Conservation (phyloP, 2,329 filamentous ascomycete genomes). For the Fusarium sp. region DNA sequence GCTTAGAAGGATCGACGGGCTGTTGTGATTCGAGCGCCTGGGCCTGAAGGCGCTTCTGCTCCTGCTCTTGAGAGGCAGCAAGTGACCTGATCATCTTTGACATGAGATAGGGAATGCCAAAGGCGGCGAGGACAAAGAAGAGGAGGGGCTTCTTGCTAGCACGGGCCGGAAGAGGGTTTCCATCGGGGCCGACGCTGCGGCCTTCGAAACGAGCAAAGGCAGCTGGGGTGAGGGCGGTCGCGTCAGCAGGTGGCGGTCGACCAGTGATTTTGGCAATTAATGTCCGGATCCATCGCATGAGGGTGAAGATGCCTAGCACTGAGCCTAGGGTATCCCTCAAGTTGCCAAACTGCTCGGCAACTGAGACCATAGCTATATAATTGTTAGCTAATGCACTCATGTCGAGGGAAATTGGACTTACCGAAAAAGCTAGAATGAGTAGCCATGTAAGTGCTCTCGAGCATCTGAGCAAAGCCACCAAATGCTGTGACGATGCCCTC, state of each 20-base stretch:
- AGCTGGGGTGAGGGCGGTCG: constrained; percentile 84
- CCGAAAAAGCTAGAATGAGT: constrained; percentile 98
- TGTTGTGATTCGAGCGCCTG: constrained; percentile 61
- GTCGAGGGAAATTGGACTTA: constrained; percentile 55
- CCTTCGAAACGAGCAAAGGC: constrained; percentile 92
- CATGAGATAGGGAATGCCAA: constrained; percentile 96
- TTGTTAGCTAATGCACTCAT: constrained; percentile 11
- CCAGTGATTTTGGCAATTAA: constrained; percentile 92
- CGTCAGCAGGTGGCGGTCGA: constrained; percentile 86
- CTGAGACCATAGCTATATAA: constrained; percentile 87
- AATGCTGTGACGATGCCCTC: constrained; percentile 97
- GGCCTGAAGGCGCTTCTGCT: constrained; percentile 67
- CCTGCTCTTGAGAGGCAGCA: constrained; percentile 84
- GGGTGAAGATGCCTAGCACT: constrained; percentile 91
- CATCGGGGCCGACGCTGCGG: constrained; percentile 66
- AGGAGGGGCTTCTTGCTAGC: constrained; percentile 95
- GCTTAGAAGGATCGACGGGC: constrained; percentile 83
- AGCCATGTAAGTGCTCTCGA: constrained; percentile 99
- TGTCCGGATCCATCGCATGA: constrained; percentile 94
- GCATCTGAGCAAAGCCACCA: constrained; percentile 97
- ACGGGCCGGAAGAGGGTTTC: constrained; percentile 70
- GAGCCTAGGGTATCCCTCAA: constrained; percentile 92
- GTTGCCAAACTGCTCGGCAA: constrained; percentile 96
- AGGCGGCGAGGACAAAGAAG: constrained; percentile 93
- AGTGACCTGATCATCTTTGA: constrained; percentile 90